Evolutionary conservation across 139 green algal genomes (phyloP).

Genomic region (Desmodesmus armatus): DNA sequence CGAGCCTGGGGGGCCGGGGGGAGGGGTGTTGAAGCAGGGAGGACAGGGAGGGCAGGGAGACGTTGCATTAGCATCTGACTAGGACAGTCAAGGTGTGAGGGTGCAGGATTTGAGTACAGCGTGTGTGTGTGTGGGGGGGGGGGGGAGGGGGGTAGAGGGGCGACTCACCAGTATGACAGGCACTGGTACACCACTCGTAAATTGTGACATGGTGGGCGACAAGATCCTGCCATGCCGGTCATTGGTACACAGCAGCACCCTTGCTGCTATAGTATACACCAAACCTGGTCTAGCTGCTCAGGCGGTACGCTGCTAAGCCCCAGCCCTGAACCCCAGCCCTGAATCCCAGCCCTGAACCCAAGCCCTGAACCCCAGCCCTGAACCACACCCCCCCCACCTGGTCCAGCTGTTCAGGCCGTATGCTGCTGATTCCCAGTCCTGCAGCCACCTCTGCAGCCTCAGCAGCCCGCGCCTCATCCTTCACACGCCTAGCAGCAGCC

Average conservation of each 20-base stretch:
- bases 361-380: conserved; percentile 41
- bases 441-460: background rate
- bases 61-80: too few relatives aligned
- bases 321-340: too few relatives aligned
- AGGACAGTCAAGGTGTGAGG: too few relatives aligned
- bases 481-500: conserved; percentile 20
- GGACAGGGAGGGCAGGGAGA: background rate
- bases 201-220: too few relatives aligned
- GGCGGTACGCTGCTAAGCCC: conserved; percentile 41
- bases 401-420: conserved; percentile 81
- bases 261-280: too few relatives aligned
- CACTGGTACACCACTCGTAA: too few relatives aligned
- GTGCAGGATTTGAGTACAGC: too few relatives aligned
- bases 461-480: background rate
- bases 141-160: too few relatives aligned
- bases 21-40: background rate
- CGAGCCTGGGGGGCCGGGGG: conserved; percentile 1
- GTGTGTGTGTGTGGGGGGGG: too few relatives aligned
- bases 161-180: too few relatives aligned
- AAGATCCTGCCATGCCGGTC: too few relatives aligned
- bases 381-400: conserved; percentile 85
- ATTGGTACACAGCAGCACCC: too few relatives aligned
- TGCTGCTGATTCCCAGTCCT: background rate
- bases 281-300: conserved; percentile 85
- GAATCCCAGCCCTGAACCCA: background rate